Conservation (phyloP, 345 rosid species). For the Populus alba region DNA sequence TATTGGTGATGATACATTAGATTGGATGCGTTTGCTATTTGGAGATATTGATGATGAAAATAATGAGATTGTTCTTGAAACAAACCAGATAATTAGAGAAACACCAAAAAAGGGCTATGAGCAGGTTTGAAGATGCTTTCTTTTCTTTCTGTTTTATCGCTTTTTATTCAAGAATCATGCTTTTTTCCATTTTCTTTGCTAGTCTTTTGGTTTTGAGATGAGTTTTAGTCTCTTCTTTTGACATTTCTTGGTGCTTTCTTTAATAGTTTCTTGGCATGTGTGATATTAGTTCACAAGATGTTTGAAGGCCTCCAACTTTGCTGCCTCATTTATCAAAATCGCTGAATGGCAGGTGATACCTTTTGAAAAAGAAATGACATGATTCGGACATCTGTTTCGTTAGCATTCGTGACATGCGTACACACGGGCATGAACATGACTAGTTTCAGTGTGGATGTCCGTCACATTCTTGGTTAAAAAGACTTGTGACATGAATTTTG, state of each 20-base stretch:
- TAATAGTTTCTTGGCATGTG: neutral
- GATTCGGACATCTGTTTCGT: neutral
- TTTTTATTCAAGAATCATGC: neutral
- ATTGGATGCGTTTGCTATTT: neutral
- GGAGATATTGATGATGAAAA: neutral
- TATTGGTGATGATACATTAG: neutral
- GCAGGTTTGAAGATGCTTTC: neutral
- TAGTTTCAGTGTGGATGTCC: neutral
- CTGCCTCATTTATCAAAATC: slow-evolving; percentile 31
- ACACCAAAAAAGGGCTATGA: neutral
- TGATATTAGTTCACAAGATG: neutral
- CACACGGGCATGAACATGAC: neutral
- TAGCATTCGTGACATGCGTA: neutral
- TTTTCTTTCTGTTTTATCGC: neutral
- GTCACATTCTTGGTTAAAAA: neutral
- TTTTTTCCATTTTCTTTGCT: neutral
- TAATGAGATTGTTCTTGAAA: neutral
- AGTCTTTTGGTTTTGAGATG: neutral
- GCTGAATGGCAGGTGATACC: slow-evolving; percentile 47
- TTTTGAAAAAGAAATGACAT: neutral
- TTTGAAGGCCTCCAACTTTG: slow-evolving; percentile 42
- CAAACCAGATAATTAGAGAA: neutral
- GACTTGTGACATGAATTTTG: neutral
- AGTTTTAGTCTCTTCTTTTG: neutral
- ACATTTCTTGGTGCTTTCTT: neutral